Evolutionary conservation across 306 rosid genomes (phyloP).

Genomic region (Quercus agrifolia): DNA sequence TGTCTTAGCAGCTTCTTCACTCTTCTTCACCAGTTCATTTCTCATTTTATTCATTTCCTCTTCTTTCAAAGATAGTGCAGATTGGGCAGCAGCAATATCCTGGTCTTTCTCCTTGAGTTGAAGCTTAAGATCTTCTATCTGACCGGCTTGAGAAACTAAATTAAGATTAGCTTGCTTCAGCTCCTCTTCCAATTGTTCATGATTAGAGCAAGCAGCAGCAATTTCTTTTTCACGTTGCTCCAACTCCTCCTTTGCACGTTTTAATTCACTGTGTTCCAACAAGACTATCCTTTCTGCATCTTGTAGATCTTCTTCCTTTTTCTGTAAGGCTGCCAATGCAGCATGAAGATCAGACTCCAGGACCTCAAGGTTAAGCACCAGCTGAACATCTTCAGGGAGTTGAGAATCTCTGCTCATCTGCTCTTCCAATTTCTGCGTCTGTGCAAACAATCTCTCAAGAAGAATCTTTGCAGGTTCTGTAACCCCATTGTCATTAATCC

Average conservation of each 20-base stretch:
- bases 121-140: slow-evolving; percentile 62
- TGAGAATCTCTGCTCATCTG: slow-evolving; percentile 41
- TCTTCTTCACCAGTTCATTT: slow-evolving; percentile 50
- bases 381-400: slow-evolving; percentile 35
- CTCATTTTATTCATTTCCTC: slow-evolving; percentile 59
- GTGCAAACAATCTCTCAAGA: slow-evolving; percentile 76
- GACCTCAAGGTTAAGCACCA: slow-evolving; percentile 49
- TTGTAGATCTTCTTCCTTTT: slow-evolving; percentile 73
- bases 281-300: slow-evolving; percentile 63
- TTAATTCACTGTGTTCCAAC: slow-evolving; percentile 52
- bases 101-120: slow-evolving; percentile 49
- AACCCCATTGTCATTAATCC: slow-evolving; percentile 49
- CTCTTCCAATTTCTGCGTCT: slow-evolving; percentile 71
- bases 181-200: slow-evolving; percentile 56
- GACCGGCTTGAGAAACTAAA: slow-evolving; percentile 62
- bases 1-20: slow-evolving; percentile 45
- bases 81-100: slow-evolving; percentile 35
- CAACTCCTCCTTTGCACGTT: slow-evolving; percentile 64
- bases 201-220: slow-evolving; percentile 47
- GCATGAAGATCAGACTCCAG: slow-evolving; percentile 74
- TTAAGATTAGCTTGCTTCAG: slow-evolving; percentile 54
- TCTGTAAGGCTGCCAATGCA: slow-evolving; percentile 56
- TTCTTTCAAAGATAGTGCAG: slow-evolving; percentile 51
- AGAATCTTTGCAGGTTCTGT: slow-evolving; percentile 75
- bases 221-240: slow-evolving; percentile 68